Evolutionary conservation across 2,329 filamentous ascomycete genomes (phyloP).

Genomic region (Aspergillus unguis): DNA sequence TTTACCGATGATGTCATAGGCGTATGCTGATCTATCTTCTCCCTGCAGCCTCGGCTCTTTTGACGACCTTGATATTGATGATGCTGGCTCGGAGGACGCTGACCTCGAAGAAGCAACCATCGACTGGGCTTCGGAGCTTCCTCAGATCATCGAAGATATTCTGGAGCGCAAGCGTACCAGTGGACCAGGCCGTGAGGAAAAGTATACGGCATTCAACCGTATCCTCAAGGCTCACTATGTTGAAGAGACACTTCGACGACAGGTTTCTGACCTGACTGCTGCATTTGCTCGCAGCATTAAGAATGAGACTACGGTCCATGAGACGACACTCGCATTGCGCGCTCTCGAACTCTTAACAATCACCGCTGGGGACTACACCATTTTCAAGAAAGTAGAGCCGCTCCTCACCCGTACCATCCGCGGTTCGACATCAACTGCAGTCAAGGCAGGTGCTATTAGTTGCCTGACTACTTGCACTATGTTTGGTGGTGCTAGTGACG

Average conservation of each 20-base stretch:
- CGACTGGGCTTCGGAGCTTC: conserved; percentile 61
- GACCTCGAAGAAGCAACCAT: conserved; percentile 49
- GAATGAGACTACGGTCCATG: conserved; percentile 63
- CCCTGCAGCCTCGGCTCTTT: conserved; percentile 59
- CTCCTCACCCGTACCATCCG: conserved; percentile 62
- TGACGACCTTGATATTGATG: conserved; percentile 50
- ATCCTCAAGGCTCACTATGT: conserved; percentile 67
- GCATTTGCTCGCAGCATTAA: conserved; percentile 69
- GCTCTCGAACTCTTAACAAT: conserved; percentile 69
- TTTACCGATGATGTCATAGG: conserved; percentile 34
- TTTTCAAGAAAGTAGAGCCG: conserved; percentile 61
- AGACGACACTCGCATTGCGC: conserved; percentile 67
- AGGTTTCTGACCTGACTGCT: conserved; percentile 59
- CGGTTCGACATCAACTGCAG: conserved; percentile 61
- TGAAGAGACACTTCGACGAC: conserved; percentile 58
- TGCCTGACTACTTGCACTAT: conserved; percentile 68
- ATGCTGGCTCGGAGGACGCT: conserved; percentile 37
- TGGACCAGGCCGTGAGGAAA: conserved; percentile 65
- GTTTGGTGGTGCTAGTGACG: conserved; percentile 69
- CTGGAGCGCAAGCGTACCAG: conserved; percentile 76
- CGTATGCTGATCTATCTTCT: not conserved
- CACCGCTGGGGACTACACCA: conserved; percentile 61
- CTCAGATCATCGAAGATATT: conserved; percentile 67
- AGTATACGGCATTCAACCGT: conserved; percentile 60
- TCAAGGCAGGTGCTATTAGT: conserved; percentile 71